Base-by-base conservation (phyloP, 371 early-diverging fungal species). In the Mucor indicus region DNA sequence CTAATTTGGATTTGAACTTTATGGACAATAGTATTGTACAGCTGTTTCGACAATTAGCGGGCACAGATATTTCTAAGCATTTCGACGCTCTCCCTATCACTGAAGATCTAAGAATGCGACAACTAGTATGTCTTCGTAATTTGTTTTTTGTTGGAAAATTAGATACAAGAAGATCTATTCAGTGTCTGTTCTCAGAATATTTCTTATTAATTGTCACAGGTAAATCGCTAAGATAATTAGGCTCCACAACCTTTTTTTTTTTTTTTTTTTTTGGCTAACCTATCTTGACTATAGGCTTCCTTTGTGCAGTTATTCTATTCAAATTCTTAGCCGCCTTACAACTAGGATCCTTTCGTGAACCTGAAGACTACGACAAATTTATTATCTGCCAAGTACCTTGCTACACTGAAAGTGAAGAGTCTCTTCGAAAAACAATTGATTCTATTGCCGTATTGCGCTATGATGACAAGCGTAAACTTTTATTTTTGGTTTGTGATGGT, bases 391-490 rank as follows among this genome's bases (percentile, higher is more conserved):
- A 83, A 43, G 80, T 83, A 11, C 97, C 99, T 3, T 98, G 98
- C 77, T 99, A 98, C 69, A 96, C 98, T 8, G 99, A 99, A 69
- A 92, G 89, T 44, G 90, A 91, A 53, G 95, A 93, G 20, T 96
- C 96, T 5, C 77, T 99, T 29, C 77, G 85, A 47, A 79, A 82
- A 45, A 98, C 99, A 0, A 83, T 99, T 27, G 91, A 97, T 54
- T 95, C 95, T 17, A 67, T 99, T 27, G 86, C 93, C 7, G 65
- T 69, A 17, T 78, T 93, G 39, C 67, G 82, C 9, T 98, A 96
- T 64, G 91, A 91, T 52, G 95, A 97, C 72, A 87, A 91, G 49
- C 80, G 93, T 41, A 96, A 95, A 72, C 76, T 99, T 19, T 64
- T 99, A 32, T 86, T 93, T 47, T 80, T 96, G 23, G 78, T 91